Conservation (phyloP, 495 filamentous ascomycete species). For the Aspergillus olivimuriae region DNA sequence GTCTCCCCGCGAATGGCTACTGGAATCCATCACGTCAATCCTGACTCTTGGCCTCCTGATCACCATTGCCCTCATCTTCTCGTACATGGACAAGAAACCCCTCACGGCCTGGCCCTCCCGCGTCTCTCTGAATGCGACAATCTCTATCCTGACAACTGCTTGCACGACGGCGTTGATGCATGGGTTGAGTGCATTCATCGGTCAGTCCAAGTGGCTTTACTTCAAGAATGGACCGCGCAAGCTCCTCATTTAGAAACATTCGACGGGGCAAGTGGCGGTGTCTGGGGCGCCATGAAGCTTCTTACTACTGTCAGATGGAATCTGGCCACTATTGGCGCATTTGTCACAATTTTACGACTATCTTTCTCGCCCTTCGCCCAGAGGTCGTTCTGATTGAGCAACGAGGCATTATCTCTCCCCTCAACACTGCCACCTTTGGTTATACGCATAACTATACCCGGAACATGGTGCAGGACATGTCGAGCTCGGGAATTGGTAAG, state of each 20-base stretch:
- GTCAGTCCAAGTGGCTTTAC: conserved; percentile 33
- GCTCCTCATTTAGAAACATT: conserved; percentile 30
- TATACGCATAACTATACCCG: conserved; percentile 13
- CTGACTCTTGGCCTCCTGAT: conserved; percentile 9
- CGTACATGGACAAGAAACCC: conserved; percentile 15
- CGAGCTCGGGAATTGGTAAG: conserved; percentile 8
- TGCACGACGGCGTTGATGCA: conserved; percentile 15
- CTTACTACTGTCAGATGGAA: conserved; percentile 13
- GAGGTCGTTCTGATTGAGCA: conserved; percentile 17
- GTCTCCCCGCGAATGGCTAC: conserved; percentile 15
- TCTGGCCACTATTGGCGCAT: conserved; percentile 24
- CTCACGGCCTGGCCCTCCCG: conserved; percentile 9
- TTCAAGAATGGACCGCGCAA: conserved; percentile 22
- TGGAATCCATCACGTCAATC: conserved; percentile 11
- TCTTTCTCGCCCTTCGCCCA: conserved; percentile 25
- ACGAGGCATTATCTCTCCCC: conserved; percentile 5
- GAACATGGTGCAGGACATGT: not conserved
- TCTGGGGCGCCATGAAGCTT: conserved; percentile 29
- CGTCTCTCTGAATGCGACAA: conserved; percentile 15
- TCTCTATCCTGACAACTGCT: conserved; percentile 16
- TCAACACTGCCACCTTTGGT: conserved; percentile 10
- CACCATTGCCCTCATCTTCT: conserved; percentile 12
- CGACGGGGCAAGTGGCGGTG: conserved; percentile 36
- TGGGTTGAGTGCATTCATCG: conserved; percentile 14
- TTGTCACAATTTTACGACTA: conserved; percentile 23